phyloP scores from a whole-genome alignment of 148 eudicot species.

The Amaranthus hypochondriacus region DNA sequence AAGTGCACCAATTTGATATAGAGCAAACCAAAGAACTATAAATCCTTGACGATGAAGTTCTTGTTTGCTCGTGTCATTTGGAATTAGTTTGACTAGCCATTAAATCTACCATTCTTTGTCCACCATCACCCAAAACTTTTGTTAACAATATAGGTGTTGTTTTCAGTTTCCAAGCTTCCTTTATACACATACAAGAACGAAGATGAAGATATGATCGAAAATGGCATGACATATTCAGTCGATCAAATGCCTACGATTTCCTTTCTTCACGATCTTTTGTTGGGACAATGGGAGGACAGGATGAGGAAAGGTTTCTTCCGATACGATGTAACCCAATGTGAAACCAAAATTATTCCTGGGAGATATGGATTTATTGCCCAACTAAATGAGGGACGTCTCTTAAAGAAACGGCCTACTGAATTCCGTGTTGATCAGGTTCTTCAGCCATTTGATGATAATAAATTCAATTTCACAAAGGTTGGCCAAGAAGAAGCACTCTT shows the following conservation, averaged over 20 bases:
- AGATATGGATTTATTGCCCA: slow-evolving; percentile 78
- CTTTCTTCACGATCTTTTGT: slow-evolving; percentile 32
- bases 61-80: background rate
- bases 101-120: background rate
- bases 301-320: slow-evolving; percentile 42
- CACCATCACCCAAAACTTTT: background rate
- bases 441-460: slow-evolving; percentile 75
- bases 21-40: too few species aligned
- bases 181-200: slow-evolving; percentile 55
- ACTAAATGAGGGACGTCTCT: slow-evolving; percentile 85
- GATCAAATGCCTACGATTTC: slow-evolving; percentile 22
- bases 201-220: slow-evolving; percentile 15
- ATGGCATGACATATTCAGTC: slow-evolving; percentile 5
- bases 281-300: slow-evolving; percentile 55
- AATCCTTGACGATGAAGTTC: too few species aligned
- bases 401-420: slow-evolving; percentile 88
- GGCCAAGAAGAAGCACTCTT: slow-evolving; percentile 88
- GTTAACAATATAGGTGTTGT: background rate
- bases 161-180: slow-evolving; percentile 61
- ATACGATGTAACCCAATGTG: slow-evolving; percentile 57
- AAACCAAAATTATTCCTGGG: slow-evolving; percentile 67
- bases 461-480: slow-evolving; percentile 86
- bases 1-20: too few species aligned
- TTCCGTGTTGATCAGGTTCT: slow-evolving; percentile 81
- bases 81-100: background rate